Base-by-base conservation (phyloP, 805 yeast species). In the Kuraishia floccosa region DNA sequence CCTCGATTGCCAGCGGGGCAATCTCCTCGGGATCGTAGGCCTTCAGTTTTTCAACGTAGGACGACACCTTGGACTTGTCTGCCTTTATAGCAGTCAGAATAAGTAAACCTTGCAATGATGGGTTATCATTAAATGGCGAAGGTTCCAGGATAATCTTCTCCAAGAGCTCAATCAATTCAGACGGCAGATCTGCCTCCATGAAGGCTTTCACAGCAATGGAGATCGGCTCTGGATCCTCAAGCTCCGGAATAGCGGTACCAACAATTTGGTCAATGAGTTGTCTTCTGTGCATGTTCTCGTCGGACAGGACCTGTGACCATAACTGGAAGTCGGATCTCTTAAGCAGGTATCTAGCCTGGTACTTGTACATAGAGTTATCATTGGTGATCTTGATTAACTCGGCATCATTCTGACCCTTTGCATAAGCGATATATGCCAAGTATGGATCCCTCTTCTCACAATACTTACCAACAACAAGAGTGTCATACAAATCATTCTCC, bases 381-480 rank as follows among this genome's bases (percentile, higher is more conserved):
- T 91, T 91, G 42, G 98, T 91, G 56, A 91, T 86, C 50, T 72
- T 68, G 47, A 91, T 73, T 49, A 91, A 71, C 55, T 91, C 98
- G 35, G 67, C 78, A 54, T 91, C 96, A 47, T 89, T 87, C 32
- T 69, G 65, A 51, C 99, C 99, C 61, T 87, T 89, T 38, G 93
- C 94, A 58, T 91, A 91, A 31, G 96, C 94, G 60, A 91, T 91
- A 58, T 85, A 91, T 18, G 98, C 99, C 53, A 91, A 67, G 61
- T 85, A 91, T 39, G 99, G 99, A 51, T 91, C 99, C 60, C 98
- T 82, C 73, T 84, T 89, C 61, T 91, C 99, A 69, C 99, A 91
- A 66, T 91, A 91, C 53, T 76, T 85, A 67, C 98, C 99, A 42
- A 91, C 96, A 46, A 81, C 81, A 43, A 83, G 64, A n/a, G 97